These are phyloP conservation scores for Skeletonema costatum DNA, from an alignment of 108 stramenopile genomes.

Conservation along the genomic window DNA sequence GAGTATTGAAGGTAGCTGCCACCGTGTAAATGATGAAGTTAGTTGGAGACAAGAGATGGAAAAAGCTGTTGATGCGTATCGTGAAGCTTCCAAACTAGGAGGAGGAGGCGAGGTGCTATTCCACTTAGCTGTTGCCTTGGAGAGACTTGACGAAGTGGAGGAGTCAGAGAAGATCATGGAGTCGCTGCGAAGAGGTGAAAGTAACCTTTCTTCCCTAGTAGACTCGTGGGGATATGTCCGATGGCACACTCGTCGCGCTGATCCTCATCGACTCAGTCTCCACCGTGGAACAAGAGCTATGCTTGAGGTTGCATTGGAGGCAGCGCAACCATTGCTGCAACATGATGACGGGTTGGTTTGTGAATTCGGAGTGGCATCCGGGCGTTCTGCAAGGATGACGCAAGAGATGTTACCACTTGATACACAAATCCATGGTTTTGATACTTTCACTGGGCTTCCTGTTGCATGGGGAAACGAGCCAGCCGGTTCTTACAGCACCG, in stretches of 20 bases:
- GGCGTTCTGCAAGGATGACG: constrained; percentile 77
- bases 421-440: constrained; percentile 80
- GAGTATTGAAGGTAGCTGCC: constrained; percentile 58
- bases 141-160: constrained; percentile 69
- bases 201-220: constrained; percentile 65
- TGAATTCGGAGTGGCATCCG: constrained; percentile 87
- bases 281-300: constrained; percentile 83
- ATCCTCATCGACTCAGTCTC: constrained; percentile 60
- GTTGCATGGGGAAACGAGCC: constrained; percentile 85
- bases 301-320: constrained; percentile 79
- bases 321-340: constrained; percentile 72
- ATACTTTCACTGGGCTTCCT: constrained; percentile 89
- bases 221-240: constrained; percentile 91
- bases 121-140: constrained; percentile 79
- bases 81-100: constrained; percentile 46
- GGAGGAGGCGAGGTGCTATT: constrained; percentile 52
- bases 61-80: constrained; percentile 71
- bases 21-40: constrained; percentile 2
- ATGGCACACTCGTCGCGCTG: constrained; percentile 74
- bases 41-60: constrained; percentile 57
- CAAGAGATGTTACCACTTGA: constrained; percentile 82
- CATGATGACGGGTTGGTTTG: constrained; percentile 75
- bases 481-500: constrained; percentile 78
- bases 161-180: constrained; percentile 79
- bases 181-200: constrained; percentile 64